These are phyloP conservation scores for Anthracocystis setariae DNA, from an alignment of 1,284 basidiomycete genomes.

Conservation along the genomic window DNA sequence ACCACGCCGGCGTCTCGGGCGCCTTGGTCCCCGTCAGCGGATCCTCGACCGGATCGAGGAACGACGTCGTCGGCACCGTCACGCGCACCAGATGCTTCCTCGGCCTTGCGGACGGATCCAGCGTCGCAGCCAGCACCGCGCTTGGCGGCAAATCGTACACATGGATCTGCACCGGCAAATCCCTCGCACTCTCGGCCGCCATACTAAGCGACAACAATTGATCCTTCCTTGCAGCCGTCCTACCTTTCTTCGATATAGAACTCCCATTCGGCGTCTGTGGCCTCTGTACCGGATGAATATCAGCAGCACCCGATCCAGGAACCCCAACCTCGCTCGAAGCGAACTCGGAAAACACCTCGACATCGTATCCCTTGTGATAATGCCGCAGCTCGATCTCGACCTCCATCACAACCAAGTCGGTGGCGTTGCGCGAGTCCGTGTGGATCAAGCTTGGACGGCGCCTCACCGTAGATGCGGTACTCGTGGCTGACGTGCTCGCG, in stretches of 20 bases:
- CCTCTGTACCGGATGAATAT: background rate
- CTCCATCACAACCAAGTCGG: slow-evolving; percentile 55
- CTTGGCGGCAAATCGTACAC: slow-evolving; percentile 64
- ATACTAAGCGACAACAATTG: slow-evolving; percentile 18
- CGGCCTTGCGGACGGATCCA: slow-evolving; percentile 55
- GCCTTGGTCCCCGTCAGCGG: slow-evolving; percentile 40
- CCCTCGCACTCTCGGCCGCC: slow-evolving; percentile 25
- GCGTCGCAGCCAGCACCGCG: slow-evolving; percentile 64
- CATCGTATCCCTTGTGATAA: slow-evolving; percentile 62
- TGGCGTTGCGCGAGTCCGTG: slow-evolving; percentile 39
- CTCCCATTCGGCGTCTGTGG: slow-evolving; percentile 11
- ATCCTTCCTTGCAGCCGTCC: background rate
- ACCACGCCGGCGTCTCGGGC: slow-evolving; percentile 51
- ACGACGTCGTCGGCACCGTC: slow-evolving; percentile 43
- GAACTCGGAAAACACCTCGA: slow-evolving; percentile 53
- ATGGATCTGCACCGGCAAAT: slow-evolving; percentile 53
- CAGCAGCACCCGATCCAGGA: background rate
- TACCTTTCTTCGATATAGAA: slow-evolving; percentile 6
- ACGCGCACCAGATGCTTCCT: slow-evolving; percentile 63
- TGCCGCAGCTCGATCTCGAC: slow-evolving; percentile 64
- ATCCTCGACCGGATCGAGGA: slow-evolving; percentile 45
- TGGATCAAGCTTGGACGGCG: slow-evolving; percentile 47
- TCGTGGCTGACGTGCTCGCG: slow-evolving; percentile 22
- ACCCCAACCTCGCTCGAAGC: background rate
- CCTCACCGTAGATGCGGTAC: slow-evolving; percentile 35